phyloP scores from a whole-genome alignment of 2,329 filamentous ascomycete genomes.

The Elsinoe arachidis region DNA sequence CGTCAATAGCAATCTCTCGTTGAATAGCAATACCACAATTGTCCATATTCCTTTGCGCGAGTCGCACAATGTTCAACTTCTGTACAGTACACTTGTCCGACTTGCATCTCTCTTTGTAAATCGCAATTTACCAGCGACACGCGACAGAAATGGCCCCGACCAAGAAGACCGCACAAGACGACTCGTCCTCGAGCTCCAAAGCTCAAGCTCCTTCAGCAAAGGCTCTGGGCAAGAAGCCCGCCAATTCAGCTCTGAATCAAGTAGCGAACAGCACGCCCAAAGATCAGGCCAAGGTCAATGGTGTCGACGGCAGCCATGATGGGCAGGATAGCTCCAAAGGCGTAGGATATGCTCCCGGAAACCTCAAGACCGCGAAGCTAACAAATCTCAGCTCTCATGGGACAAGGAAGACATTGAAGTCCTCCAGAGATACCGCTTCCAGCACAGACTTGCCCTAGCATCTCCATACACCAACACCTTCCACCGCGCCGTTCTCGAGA shows the following conservation, averaged over 20 bases:
- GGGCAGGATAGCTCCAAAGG: not conserved
- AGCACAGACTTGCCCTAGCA: conserved; percentile 62
- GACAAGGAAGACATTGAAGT: conserved; percentile 23
- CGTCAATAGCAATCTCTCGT: no score
- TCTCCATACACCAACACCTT: conserved; percentile 53
- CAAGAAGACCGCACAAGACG: conserved; percentile 10
- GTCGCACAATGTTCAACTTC: not conserved
- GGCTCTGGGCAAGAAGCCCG: conserved; percentile 9
- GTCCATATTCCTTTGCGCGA: not conserved
- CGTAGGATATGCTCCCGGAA: not conserved
- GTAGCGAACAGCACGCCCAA: not conserved
- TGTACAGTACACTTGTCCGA: not conserved
- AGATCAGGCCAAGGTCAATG: not conserved
- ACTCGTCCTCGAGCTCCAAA: conserved; percentile 12
- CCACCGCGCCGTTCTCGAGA: conserved; percentile 42
- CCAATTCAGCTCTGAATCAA: not conserved
- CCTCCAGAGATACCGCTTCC: conserved; percentile 66
- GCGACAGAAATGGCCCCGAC: conserved; percentile 5
- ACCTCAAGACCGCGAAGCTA: not conserved
- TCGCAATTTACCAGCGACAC: not conserved
- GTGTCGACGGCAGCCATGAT: not conserved
- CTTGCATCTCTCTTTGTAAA: not conserved
- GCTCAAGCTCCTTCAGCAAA: conserved; percentile 3
- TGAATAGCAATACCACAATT: not conserved
- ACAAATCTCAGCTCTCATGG: conserved; percentile 5